Evolutionary conservation across 2,329 filamentous ascomycete genomes (phyloP).

Genomic region (Cordyceps pruinosa): DNA sequence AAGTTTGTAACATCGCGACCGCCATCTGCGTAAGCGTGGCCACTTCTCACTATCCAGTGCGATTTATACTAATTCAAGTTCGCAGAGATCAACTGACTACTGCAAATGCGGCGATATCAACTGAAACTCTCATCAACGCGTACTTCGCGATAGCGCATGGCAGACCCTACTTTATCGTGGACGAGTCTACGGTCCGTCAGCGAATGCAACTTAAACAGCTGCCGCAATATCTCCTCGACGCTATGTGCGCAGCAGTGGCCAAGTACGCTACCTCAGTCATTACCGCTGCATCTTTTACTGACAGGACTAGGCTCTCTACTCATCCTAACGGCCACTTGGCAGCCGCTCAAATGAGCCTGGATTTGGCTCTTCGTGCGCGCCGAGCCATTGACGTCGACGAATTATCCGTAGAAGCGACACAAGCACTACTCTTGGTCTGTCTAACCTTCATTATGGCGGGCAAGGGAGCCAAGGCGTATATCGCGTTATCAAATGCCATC

Average conservation of each 20-base stretch:
- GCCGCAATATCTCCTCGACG: conserved; percentile 45
- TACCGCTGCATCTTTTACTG: conserved; percentile 15
- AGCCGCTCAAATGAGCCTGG: conserved; percentile 61
- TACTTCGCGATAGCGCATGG: conserved; percentile 76
- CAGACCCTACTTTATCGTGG: conserved; percentile 75
- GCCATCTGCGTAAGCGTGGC: background rate
- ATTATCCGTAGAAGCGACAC: conserved; percentile 69
- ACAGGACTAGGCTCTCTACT: conserved; percentile 53
- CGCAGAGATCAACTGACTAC: conserved; percentile 39
- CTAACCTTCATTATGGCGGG: conserved; percentile 71
- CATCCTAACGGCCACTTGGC: conserved; percentile 62
- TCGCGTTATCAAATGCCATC: conserved; percentile 74
- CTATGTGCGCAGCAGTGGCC: conserved; percentile 55
- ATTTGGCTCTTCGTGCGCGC: conserved; percentile 65
- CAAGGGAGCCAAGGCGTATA: conserved; percentile 78
- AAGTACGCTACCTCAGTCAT: conserved; percentile 38
- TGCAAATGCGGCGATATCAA: conserved; percentile 34
- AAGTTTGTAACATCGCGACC: conserved; percentile 29
- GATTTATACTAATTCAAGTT: conserved; percentile 8
- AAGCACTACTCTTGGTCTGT: conserved; percentile 67
- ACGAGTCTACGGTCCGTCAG: conserved; percentile 69
- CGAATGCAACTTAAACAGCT: conserved; percentile 63
- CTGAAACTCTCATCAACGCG: conserved; percentile 63
- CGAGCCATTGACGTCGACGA: conserved; percentile 70
- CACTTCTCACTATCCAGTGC: background rate